These are phyloP conservation scores for Amphichorda felina DNA, from an alignment of 2,329 filamentous ascomycete species.

Conservation along the genomic window DNA sequence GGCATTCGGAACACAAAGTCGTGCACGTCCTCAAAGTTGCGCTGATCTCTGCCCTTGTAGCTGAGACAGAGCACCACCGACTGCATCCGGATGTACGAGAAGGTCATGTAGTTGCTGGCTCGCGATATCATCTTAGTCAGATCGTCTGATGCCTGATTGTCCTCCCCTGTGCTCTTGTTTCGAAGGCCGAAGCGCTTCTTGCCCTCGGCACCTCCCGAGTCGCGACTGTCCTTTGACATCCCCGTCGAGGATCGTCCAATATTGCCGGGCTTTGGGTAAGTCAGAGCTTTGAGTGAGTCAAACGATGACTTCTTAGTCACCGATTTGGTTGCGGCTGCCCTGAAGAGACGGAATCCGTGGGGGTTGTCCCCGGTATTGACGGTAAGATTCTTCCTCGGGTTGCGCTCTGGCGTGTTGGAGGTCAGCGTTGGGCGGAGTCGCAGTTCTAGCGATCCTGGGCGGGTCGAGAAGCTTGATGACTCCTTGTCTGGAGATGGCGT, in stretches of 20 bases:
- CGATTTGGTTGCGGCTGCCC: constrained; percentile 28
- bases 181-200: constrained; percentile 47
- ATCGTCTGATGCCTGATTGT: constrained; percentile 66
- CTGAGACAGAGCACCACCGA: constrained; percentile 91
- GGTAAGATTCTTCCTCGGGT: constrained; percentile 34
- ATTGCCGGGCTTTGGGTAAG: constrained; percentile 25
- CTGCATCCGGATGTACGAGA: constrained; percentile 88
- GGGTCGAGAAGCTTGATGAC: constrained; percentile 39
- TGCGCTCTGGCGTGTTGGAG: constrained; percentile 30
- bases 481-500: constrained; percentile 30
- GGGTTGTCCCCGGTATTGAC: constrained; percentile 35
- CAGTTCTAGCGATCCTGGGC: constrained; percentile 66
- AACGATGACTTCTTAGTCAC: constrained; percentile 40
- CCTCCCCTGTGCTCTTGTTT: constrained; percentile 27
- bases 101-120: constrained; percentile 94
- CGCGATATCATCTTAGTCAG: constrained; percentile 93
- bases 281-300: constrained; percentile 38
- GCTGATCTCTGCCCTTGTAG: constrained; percentile 91
- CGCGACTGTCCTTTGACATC: constrained; percentile 23
- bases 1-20: constrained; percentile 96
- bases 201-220: constrained; percentile 23
- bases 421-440: constrained; percentile 74
- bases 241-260: constrained; percentile 34
- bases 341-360: constrained; percentile 40
- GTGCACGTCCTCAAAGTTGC: constrained; percentile 93